These are phyloP conservation scores for Penicillium canescens DNA, from an alignment of 495 filamentous ascomycete genomes.

Conservation along the genomic window DNA sequence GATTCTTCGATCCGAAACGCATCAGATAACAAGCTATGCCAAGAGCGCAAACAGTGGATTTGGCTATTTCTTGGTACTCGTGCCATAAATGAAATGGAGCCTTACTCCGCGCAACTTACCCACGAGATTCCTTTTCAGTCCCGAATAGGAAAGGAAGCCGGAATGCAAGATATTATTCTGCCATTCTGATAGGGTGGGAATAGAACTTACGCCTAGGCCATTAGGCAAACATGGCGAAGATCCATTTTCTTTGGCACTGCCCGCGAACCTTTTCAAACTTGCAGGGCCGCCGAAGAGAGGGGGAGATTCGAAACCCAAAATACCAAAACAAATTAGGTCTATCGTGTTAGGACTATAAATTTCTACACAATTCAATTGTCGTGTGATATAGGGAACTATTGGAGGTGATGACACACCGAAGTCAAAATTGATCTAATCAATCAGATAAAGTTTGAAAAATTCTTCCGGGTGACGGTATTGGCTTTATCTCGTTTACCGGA, in stretches of 20 bases:
- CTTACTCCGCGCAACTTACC: background rate
- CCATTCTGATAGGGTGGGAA: background rate
- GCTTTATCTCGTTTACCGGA: too few species aligned
- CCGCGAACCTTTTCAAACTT: background rate
- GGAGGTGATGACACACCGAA: background rate
- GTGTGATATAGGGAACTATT: background rate
- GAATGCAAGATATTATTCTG: background rate
- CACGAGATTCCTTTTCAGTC: background rate
- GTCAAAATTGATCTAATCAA: slow-evolving; percentile 3
- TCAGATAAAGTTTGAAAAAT: slow-evolving; percentile 1
- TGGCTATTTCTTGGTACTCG: background rate
- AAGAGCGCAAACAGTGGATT: background rate
- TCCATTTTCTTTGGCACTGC: background rate
- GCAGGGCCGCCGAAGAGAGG: too few species aligned
- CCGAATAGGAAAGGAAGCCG: background rate
- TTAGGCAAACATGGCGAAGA: background rate
- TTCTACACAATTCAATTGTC: background rate
- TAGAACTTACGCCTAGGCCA: background rate
- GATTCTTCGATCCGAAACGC: background rate
- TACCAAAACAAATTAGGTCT: too few species aligned
- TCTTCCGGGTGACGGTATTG: too few species aligned
- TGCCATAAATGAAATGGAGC: background rate
- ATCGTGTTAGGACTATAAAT: background rate
- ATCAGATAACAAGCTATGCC: background rate
- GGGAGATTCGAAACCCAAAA: background rate